Conservation (phyloP, 441 rosid species). For the Heliophila coronopifolia region DNA sequence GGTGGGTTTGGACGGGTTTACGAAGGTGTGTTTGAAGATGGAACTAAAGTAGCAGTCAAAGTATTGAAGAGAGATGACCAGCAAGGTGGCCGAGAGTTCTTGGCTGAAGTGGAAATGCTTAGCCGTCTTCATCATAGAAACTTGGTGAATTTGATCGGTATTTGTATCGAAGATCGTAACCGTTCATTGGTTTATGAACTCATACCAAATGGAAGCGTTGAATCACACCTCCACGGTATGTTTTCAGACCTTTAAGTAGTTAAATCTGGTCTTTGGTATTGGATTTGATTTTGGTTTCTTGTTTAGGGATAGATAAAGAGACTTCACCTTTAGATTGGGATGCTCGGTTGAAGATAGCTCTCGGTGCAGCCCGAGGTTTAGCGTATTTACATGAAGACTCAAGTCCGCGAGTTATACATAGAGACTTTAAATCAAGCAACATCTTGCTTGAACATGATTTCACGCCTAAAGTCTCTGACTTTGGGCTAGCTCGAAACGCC, state of each 20-base stretch:
- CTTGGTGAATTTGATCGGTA: constrained; percentile 84
- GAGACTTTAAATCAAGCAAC: constrained; percentile 96
- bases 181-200: constrained; percentile 93
- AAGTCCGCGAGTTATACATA: constrained; percentile 86
- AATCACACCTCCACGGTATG: constrained; percentile 89
- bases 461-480: constrained; percentile 89
- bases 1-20: constrained; percentile 93
- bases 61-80: constrained; percentile 90
- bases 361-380: constrained; percentile 87
- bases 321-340: constrained; percentile 76
- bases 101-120: constrained; percentile 97
- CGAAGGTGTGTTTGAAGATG: constrained; percentile 75
- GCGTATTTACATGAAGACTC: constrained; percentile 96
- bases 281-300: not conserved
- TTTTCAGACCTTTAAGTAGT: not conserved
- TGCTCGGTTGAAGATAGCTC: constrained; percentile 80
- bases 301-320: constrained; percentile 63
- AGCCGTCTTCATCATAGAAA: constrained; percentile 97
- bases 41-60: constrained; percentile 81
- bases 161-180: constrained; percentile 75
- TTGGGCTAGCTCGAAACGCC: constrained; percentile 91
- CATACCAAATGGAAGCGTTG: constrained; percentile 91
- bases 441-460: constrained; percentile 86
- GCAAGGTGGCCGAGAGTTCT: constrained; percentile 84
- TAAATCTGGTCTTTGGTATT: not conserved